These are phyloP conservation scores for Arthrobotrys pseudoclavata DNA, from an alignment of 2,329 filamentous ascomycete species.

Conservation along the genomic window DNA sequence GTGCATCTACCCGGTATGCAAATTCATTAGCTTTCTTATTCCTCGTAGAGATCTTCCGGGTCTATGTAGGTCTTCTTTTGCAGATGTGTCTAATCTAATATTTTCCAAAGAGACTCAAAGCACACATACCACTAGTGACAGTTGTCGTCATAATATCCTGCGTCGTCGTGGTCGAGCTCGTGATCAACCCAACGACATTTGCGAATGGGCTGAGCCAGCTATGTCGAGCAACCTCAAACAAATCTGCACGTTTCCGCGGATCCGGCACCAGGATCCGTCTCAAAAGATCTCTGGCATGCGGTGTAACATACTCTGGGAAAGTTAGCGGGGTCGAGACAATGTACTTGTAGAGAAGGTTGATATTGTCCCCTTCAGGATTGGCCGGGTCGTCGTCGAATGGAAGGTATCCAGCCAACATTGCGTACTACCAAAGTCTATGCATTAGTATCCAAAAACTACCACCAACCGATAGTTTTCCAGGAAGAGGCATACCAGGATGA, in stretches of 20 bases:
- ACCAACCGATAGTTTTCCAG: conserved; percentile 37
- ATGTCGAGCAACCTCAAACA: conserved; percentile 97
- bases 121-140: conserved; percentile 72
- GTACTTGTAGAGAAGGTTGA: conserved; percentile 99
- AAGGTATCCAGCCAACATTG: conserved; percentile 97
- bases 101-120: not conserved
- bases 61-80: conserved; percentile 6
- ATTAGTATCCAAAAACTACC: conserved; percentile 34
- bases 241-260: conserved; percentile 90
- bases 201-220: conserved; percentile 98
- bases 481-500: conserved; percentile 83
- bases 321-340: conserved; percentile 97
- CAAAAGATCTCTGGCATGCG: conserved; percentile 91
- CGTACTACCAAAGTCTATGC: conserved; percentile 76
- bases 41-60: conserved; percentile 5
- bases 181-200: conserved; percentile 97
- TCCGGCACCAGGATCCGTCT: conserved; percentile 95
- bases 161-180: conserved; percentile 90
- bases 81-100: conserved; percentile 29
- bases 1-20: conserved; percentile 68
- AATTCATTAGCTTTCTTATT: conserved; percentile 41
- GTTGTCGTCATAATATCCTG: conserved; percentile 87
- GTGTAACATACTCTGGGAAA: conserved; percentile 98
- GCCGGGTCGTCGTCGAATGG: conserved; percentile 98
- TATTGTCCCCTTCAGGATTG: conserved; percentile 98